Evolutionary conservation across 192 early-diverging fungal species (phyloP).

Genomic region (Rhizoclosmatium sp.): DNA sequence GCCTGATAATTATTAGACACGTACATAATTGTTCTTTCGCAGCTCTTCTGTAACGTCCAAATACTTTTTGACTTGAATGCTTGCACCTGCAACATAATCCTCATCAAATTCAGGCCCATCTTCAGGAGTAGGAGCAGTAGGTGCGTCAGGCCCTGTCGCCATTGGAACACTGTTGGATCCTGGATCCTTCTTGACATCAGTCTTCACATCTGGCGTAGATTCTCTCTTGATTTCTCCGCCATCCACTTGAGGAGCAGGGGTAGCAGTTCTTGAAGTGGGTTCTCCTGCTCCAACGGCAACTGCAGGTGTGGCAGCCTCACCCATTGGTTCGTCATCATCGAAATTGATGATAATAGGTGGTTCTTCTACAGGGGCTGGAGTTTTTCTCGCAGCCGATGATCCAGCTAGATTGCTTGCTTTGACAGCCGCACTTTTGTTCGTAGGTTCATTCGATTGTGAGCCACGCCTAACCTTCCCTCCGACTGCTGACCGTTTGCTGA

Average conservation of each 20-base stretch:
- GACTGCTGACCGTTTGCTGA: not conserved
- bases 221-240: not conserved
- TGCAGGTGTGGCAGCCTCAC: not conserved
- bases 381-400: not conserved
- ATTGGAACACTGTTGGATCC: not conserved
- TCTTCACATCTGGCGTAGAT: not conserved
- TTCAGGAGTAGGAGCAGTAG: slow-evolving; percentile 4
- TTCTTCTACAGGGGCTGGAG: not conserved
- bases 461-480: not conserved
- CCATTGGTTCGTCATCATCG: slow-evolving; percentile 7
- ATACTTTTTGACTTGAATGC: not conserved
- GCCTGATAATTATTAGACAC: not conserved
- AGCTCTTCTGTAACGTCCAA: slow-evolving; percentile 6
- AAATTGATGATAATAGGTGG: slow-evolving; percentile 12
- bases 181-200: not conserved
- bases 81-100: slow-evolving; percentile 12
- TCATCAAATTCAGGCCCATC: slow-evolving; percentile 16
- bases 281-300: not conserved
- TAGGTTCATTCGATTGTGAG: not conserved
- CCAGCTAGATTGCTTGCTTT: not conserved
- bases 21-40: slow-evolving; percentile 27
- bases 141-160: not conserved
- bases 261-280: too few relatives aligned
- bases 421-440: not conserved
- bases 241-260: not conserved